These are phyloP conservation scores for Hymenoscyphus albidus DNA, from an alignment of 2,329 filamentous ascomycete species.

Conservation along the genomic window DNA sequence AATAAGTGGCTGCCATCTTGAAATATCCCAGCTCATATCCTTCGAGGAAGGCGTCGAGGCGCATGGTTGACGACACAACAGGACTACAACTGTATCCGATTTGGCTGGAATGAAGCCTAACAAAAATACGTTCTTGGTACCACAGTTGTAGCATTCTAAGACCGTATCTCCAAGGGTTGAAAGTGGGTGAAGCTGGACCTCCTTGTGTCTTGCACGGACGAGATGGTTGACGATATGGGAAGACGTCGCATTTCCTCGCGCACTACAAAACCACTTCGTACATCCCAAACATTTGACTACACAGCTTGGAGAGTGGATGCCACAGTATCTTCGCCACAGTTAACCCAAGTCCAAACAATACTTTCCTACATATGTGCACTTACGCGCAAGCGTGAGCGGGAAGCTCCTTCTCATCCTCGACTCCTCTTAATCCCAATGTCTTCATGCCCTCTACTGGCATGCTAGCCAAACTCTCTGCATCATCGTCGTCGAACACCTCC, in stretches of 20 bases:
- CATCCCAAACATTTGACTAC: constrained; percentile 96
- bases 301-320: constrained; percentile 90
- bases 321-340: constrained; percentile 69
- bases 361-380: constrained; percentile 39
- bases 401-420: constrained; percentile 84
- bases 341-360: constrained; percentile 23
- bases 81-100: constrained; percentile 94
- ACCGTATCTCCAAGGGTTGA: constrained; percentile 94
- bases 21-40: constrained; percentile 99
- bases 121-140: constrained; percentile 97
- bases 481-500: constrained; percentile 79
- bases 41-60: constrained; percentile 93
- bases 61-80: constrained; percentile 94
- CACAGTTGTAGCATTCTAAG: constrained; percentile 98
- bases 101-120: constrained; percentile 98
- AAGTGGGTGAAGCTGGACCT: constrained; percentile 92
- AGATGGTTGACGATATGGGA: constrained; percentile 98
- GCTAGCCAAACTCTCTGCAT: constrained; percentile 69
- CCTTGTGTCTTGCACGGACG: constrained; percentile 95
- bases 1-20: constrained; percentile 94
- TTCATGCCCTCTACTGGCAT: constrained; percentile 73
- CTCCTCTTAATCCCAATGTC: constrained; percentile 54
- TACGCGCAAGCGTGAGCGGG: constrained; percentile 95
- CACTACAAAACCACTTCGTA: constrained; percentile 99
- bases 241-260: constrained; percentile 90